Evolutionary conservation across 345 rosid genomes (phyloP).

Genomic region (Citrus hindsii): DNA sequence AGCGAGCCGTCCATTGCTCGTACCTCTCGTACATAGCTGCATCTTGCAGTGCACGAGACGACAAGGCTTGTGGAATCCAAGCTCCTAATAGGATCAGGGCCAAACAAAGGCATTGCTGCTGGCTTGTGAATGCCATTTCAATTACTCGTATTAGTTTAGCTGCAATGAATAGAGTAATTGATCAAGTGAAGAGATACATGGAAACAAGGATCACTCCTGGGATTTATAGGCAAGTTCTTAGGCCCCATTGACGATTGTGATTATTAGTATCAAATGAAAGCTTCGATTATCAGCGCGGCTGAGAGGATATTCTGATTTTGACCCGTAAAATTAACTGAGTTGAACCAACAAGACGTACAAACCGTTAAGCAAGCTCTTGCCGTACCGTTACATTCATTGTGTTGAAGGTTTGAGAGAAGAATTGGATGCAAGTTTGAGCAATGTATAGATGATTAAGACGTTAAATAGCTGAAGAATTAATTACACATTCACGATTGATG

Average conservation of each 20-base stretch:
- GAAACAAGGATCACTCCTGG: not conserved
- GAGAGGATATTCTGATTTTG: not conserved
- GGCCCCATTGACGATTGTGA: not conserved
- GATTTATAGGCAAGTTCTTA: not conserved
- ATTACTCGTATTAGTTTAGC: not conserved
- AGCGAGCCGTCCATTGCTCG: constrained; percentile 29
- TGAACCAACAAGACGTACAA: not conserved
- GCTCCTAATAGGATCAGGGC: constrained; percentile 21
- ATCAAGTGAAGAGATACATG: not conserved
- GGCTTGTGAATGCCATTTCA: constrained; percentile 7
- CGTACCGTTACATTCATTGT: not conserved
- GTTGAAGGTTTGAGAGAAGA: not conserved
- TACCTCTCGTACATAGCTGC: constrained; percentile 21
- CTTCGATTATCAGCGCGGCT: not conserved
- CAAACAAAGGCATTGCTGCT: constrained; percentile 7
- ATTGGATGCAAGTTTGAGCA: not conserved
- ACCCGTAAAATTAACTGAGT: not conserved
- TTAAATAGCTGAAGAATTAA: not conserved
- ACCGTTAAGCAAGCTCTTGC: not conserved
- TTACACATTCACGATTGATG: not conserved
- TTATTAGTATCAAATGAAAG: not conserved
- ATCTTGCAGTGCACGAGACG: constrained; percentile 17
- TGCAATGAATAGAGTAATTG: not conserved
- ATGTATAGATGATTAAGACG: not conserved
- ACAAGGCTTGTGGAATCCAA: constrained; percentile 9